Percentiles rank a stretch among this genome's conserved stretches.
Evolutionary conservation across 495 filamentous ascomycete species (phyloP).

Genomic region (Tricharina praecox): DNA sequence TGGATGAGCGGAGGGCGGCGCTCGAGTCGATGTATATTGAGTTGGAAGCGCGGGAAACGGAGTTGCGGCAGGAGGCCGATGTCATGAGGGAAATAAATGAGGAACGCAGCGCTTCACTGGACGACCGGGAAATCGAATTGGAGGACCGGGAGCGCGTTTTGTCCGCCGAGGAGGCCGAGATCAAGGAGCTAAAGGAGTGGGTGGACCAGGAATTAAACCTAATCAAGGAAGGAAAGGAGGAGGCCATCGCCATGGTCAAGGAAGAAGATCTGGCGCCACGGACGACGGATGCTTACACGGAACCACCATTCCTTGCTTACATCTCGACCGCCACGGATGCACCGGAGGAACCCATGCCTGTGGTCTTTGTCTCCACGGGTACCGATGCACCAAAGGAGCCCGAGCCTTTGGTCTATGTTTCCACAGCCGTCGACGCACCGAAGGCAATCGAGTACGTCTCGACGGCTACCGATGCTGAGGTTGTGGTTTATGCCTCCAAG

Average conservation of each 20-base stretch:
- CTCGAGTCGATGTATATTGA: background rate
- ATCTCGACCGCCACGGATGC: background rate
- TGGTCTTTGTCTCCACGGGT: too few species aligned
- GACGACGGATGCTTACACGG: background rate
- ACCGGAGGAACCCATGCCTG: too few species aligned
- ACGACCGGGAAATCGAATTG: constrained; percentile 34
- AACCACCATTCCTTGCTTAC: background rate
- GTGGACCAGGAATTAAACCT: background rate
- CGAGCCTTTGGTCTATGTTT: constrained; percentile 1
- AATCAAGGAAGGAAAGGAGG: background rate
- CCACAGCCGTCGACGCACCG: too few species aligned
- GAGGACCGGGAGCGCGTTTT: background rate
- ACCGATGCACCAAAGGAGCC: too few species aligned
- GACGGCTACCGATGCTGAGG: too few species aligned
- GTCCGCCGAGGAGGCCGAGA: background rate
- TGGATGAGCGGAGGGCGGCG: background rate
- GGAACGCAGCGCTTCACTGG: constrained; percentile 35
- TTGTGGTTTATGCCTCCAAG: too few species aligned
- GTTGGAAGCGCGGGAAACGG: background rate
- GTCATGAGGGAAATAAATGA: constrained; percentile 31
- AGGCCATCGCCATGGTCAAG: background rate
- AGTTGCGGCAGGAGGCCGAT: background rate
- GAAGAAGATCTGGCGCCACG: background rate
- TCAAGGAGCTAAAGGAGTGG: background rate
- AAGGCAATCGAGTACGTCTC: too few species aligned